Evolutionary conservation across 371 early-diverging fungal genomes (phyloP).

Genomic region (Blakeslea trispora): DNA sequence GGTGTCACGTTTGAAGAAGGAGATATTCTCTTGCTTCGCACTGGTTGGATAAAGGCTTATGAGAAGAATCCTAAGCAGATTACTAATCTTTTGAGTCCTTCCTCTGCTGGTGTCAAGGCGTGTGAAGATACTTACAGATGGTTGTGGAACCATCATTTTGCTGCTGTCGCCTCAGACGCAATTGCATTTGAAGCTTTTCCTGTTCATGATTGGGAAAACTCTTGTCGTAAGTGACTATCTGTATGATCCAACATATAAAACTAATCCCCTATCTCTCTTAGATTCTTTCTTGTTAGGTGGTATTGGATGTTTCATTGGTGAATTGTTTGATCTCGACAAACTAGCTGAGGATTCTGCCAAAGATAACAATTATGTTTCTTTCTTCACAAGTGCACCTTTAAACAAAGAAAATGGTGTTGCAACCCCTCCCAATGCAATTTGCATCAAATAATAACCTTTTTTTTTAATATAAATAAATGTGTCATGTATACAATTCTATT

Average conservation of each 20-base stretch:
- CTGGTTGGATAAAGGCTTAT: conserved; percentile 39
- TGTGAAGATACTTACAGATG: conserved; percentile 44
- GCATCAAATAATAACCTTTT: conserved; percentile 38
- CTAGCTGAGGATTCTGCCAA: conserved; percentile 46
- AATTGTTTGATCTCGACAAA: conserved; percentile 39
- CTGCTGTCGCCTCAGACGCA: conserved; percentile 42
- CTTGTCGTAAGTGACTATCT: conserved; percentile 26
- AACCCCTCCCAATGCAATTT: conserved; percentile 45
- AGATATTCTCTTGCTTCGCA: conserved; percentile 45
- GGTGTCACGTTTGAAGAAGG: conserved; percentile 37
- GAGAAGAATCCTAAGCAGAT: conserved; percentile 13
- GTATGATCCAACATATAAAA: not conserved
- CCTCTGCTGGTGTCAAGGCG: conserved; percentile 37
- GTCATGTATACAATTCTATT: conserved; percentile 7
- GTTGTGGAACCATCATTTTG: conserved; percentile 51
- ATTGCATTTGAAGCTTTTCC: conserved; percentile 46
- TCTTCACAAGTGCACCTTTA: conserved; percentile 47
- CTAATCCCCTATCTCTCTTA: conserved; percentile 11
- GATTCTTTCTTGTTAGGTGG: conserved; percentile 42
- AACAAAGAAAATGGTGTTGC: conserved; percentile 46
- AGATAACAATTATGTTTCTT: conserved; percentile 36
- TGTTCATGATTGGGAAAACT: conserved; percentile 15
- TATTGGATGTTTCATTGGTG: conserved; percentile 50
- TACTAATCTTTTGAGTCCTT: conserved; percentile 17
- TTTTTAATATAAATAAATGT: not conserved